Evolutionary conservation across 345 rosid genomes (phyloP), one percentile per base, ranked within the genome.

Genomic region (Fremontodendron californicum): DNA sequence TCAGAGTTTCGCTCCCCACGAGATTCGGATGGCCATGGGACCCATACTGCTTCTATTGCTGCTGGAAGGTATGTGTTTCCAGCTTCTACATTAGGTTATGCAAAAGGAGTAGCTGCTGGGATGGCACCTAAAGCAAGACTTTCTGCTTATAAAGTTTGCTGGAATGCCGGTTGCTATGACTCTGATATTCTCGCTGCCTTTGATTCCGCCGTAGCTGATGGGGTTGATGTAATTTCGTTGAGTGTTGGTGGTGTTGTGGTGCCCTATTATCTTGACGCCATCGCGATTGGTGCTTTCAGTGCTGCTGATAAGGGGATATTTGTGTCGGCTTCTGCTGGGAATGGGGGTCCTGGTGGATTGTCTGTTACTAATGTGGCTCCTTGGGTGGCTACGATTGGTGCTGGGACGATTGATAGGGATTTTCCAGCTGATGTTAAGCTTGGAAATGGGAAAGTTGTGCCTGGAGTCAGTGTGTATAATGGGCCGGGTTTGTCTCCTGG

Each of bases 61-160:
- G 96, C 93, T 4, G 97, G 99, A 0, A 73, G 98, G 71, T 88
- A 93, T 64, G 90, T 90, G 5, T 92, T 88, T 69, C 88, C 91
- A 2, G 99, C 97, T 0, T 93, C 94, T 6, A 92, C 94, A 18
- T 85, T 86, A 45, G 98, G 97, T 0, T 95, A 90, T 69, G 97
- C 98, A 6, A 83, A 86, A 6, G 98, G 98, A 0, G 84, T 95
- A 25, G 97, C 99, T 6, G 90, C 94, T 3, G 99, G 98, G 9
- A 92, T 95, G 90, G 98, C 98, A 5, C 98, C 97, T 0, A 95
- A 93, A 46, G 98, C 99, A 16, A 82, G 98, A 46, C 84, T 93
- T 67, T 92, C 97, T 19, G 89, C 83, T 6, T 95, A 93, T 80
- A 95, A 95, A 75, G 93, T 93, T 15, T 95, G 98, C 78, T 95